These are phyloP conservation scores for Glycine tomentella DNA, from an alignment of 306 rosid genomes.

Conservation along the genomic window DNA sequence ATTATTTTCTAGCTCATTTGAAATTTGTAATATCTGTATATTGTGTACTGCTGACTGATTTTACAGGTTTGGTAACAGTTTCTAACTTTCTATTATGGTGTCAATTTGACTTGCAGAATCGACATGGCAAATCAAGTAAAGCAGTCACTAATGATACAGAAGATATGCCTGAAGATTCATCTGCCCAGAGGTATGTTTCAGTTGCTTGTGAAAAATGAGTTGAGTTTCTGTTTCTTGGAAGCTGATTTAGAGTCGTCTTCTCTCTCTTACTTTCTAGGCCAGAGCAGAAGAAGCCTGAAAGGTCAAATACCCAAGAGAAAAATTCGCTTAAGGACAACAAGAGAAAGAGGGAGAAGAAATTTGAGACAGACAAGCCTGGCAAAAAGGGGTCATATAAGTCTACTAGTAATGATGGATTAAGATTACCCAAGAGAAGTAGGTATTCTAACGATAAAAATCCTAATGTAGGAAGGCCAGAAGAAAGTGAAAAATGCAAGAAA, in stretches of 20 bases:
- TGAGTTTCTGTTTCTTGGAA: conserved; percentile 10
- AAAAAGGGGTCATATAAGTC: conserved; percentile 35
- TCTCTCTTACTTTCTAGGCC: conserved; percentile 53
- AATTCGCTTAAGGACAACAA: conserved; percentile 45
- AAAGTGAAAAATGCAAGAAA: conserved; percentile 39
- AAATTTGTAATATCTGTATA: conserved; percentile 36
- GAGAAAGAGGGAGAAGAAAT: conserved; percentile 57
- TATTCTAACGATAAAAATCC: conserved; percentile 49
- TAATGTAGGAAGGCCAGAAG: conserved; percentile 45
- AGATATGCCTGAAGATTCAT: conserved; percentile 52
- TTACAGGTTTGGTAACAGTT: conserved; percentile 24
- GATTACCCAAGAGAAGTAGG: conserved; percentile 49
- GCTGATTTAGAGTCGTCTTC: conserved; percentile 6
- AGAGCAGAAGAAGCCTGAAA: conserved; percentile 53
- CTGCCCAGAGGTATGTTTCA: conserved; percentile 60
- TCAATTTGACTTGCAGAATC: conserved; percentile 65
- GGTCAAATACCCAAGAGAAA: conserved; percentile 47
- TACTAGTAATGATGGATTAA: conserved; percentile 43
- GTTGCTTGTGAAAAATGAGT: conserved; percentile 15
- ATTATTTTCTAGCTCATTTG: conserved; percentile 29
- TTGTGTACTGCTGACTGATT: conserved; percentile 27
- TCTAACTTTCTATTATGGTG: background rate
- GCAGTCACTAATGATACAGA: conserved; percentile 46
- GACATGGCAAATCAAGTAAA: conserved; percentile 69
- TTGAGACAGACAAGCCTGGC: conserved; percentile 30